phyloP scores from a whole-genome alignment of 805 yeast genomes.

The Metschnikowia peoriensis region DNA sequence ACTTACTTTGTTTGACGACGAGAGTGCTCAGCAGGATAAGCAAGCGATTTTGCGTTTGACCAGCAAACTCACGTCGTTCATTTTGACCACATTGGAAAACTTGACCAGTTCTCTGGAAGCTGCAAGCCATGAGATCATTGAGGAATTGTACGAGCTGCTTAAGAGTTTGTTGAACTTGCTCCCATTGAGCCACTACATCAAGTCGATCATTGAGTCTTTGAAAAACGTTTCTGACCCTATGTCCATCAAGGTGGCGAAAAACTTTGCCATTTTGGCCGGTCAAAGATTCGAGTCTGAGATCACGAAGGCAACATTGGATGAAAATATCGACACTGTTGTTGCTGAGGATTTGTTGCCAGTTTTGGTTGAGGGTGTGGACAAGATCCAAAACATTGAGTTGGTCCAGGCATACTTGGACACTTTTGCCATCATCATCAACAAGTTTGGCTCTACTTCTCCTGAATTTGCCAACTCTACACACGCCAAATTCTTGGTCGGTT shows the following conservation, averaged over 20 bases:
- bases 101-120: slow-evolving; percentile 19
- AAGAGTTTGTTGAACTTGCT: slow-evolving; percentile 64
- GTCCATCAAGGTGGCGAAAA: slow-evolving; percentile 55
- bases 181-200: slow-evolving; percentile 72
- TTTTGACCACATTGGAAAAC: slow-evolving; percentile 38
- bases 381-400: slow-evolving; percentile 44
- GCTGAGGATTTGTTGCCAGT: slow-evolving; percentile 51
- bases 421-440: slow-evolving; percentile 57
- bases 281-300: slow-evolving; percentile 70
- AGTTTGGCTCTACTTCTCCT: slow-evolving; percentile 45
- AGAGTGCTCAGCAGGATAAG: slow-evolving; percentile 28
- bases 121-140: slow-evolving; percentile 28
- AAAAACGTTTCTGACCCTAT: slow-evolving; percentile 32
- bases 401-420: slow-evolving; percentile 72
- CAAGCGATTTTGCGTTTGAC: slow-evolving; percentile 32
- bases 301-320: slow-evolving; percentile 39
- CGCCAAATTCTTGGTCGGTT: slow-evolving; percentile 44
- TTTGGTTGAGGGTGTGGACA: slow-evolving; percentile 40
- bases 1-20: slow-evolving; percentile 46
- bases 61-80: slow-evolving; percentile 33
- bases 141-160: slow-evolving; percentile 53
- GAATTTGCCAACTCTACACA: slow-evolving; percentile 38
- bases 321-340: slow-evolving; percentile 48
- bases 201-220: slow-evolving; percentile 49
- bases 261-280: slow-evolving; percentile 60